Conservation (phyloP, 1,284 basidiomycete genomes). For the Vanrija pseudolonga region DNA sequence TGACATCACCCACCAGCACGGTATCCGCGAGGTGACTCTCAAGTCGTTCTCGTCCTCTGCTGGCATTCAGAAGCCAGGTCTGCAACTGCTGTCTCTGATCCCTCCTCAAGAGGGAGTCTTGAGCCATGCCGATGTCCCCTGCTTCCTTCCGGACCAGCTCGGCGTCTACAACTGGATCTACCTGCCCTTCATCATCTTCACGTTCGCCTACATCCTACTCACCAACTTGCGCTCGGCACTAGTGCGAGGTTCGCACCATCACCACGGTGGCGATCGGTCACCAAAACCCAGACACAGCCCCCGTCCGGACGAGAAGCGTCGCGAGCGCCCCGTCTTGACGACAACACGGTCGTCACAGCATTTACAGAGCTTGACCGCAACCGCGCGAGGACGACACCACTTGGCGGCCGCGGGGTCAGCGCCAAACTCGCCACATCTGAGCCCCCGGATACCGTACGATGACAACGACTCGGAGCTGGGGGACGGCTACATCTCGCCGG, state of each 20-base stretch:
- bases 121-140: constrained; percentile 57
- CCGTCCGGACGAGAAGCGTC: constrained; percentile 1
- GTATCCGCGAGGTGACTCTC: constrained; percentile 66
- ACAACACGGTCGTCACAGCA: constrained; percentile 38
- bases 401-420: constrained; percentile 1
- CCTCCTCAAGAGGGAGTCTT: constrained; percentile 49
- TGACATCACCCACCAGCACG: constrained; percentile 60
- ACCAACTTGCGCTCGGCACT: constrained; percentile 40
- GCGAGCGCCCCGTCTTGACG: constrained; percentile 32
- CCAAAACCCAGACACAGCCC: not conserved
- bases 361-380: constrained; percentile 9
- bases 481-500: constrained; percentile 16
- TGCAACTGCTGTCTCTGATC: constrained; percentile 73
- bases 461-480: constrained; percentile 5
- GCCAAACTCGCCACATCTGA: constrained; percentile 12
- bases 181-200: constrained; percentile 55
- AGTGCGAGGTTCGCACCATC: constrained; percentile 6
- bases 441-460: constrained; percentile 3
- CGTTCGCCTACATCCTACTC: constrained; percentile 43
- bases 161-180: constrained; percentile 62
- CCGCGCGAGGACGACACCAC: constrained; percentile 5
- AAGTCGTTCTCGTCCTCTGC: constrained; percentile 79
- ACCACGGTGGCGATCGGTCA: not conserved
- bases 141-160: constrained; percentile 65
- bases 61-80: constrained; percentile 71